A percentile compares a stretch with the other conserved stretches of the same genome.
Evolutionary conservation across 2,329 filamentous ascomycete genomes (phyloP).

Genomic region (Cryphonectria radicalis): DNA sequence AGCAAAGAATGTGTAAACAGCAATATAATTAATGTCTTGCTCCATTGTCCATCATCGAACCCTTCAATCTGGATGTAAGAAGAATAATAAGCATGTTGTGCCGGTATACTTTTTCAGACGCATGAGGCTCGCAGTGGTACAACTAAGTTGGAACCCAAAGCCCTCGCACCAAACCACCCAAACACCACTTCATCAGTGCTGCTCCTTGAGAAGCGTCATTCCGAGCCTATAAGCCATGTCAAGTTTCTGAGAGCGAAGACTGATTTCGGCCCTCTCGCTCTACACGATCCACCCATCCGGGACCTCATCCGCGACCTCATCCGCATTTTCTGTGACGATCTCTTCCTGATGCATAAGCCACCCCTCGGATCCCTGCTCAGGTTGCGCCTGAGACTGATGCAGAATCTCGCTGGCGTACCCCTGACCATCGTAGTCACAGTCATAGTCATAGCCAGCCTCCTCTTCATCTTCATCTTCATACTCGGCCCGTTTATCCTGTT

Average conservation of each 20-base stretch:
- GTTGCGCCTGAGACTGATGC: not conserved
- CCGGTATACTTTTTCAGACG: not conserved
- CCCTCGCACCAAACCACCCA: not conserved
- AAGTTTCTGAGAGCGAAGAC: slow-evolving; percentile 12
- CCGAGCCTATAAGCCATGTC: slow-evolving; percentile 21
- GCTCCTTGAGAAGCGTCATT: not conserved
- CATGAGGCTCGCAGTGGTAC: not conserved
- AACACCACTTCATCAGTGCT: not conserved
- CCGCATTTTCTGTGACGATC: slow-evolving; percentile 10
- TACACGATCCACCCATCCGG: not conserved
- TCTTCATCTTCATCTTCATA: slow-evolving; percentile 3
- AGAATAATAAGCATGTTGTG: not conserved
- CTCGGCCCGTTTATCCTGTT: not conserved
- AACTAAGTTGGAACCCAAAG: not conserved
- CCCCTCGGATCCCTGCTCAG: not conserved
- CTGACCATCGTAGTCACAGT: not conserved
- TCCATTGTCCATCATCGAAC: not conserved
- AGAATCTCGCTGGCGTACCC: not conserved
- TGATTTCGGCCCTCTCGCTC: slow-evolving; percentile 11
- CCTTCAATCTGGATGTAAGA: not conserved
- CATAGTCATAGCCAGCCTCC: not conserved
- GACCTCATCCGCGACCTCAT: not conserved
- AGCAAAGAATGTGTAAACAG: slow-evolving; percentile 18
- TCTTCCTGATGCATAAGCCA: slow-evolving; percentile 27
- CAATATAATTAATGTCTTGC: not conserved